Evolutionary conservation across 2,329 filamentous ascomycete genomes (phyloP), one percentile per base, ranked within the genome.

Genomic region (Capronia americana): DNA sequence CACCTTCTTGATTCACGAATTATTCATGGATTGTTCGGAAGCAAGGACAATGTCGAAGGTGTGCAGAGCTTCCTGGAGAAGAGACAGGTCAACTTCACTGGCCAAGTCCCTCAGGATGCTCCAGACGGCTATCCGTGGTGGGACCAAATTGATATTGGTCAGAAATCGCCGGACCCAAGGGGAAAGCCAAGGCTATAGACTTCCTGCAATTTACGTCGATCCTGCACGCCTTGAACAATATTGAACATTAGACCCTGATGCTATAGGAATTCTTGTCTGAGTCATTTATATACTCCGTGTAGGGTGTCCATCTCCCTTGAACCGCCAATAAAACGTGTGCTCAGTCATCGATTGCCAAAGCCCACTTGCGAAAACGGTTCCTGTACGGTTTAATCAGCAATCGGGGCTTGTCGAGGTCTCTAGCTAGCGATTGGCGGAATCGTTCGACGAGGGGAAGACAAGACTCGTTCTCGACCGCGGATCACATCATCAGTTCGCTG

Each of bases 1-100:
- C 90, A 92, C 79, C 76, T 92, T 69, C 78, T 93, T 32, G 90
- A 93, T 68, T 80, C 78, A 6, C 72, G 70, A 23, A 62, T 80
- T 34, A 77, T 81, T n/a, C 76, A 74, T 61, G 76, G 78, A 55
- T 71, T 79, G 66, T 80, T 81, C 71, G 77, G 73, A 4, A 60
- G 64, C 38, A 86, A 83, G 69, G 90, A 92, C 72, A 86, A 89
- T 60, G 83, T 83, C 41, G 90, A 92, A 75, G 90, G 89, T 2
- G 85, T 91, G 6, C 74, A 82, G 61, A 87, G 87, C n/a, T 92
- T 92, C 75, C 77, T 91, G 74, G 81, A 91, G 78, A 92, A 92
- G 81, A 81, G 90, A 57, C 81, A 83, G 64, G 86, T 88, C 0
- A 79, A 84, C 12, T 92, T 92, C 72, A 80, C 78, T 41, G 89